phyloP scores from a whole-genome alignment of 139 green algal species.

The Chlamydomonas sp. region DNA sequence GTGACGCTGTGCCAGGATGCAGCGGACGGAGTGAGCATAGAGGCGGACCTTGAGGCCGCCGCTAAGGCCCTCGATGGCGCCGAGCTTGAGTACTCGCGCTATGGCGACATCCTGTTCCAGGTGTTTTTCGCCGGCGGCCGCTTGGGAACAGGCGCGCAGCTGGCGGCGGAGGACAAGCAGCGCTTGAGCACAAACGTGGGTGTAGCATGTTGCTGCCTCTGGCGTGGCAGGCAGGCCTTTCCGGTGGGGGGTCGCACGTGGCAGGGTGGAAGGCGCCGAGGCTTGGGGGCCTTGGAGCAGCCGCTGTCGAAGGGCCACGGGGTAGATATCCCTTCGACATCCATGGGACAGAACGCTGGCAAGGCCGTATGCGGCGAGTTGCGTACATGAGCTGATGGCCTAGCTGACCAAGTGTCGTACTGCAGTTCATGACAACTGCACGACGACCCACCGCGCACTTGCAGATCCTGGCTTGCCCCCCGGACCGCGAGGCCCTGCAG shows the following conservation, averaged over 20 bases:
- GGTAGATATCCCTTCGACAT: too few relatives aligned
- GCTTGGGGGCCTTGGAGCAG: too few relatives aligned
- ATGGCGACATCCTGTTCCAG: conserved; percentile 98
- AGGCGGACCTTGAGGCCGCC: conserved; percentile 79
- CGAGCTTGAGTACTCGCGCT: conserved; percentile 93
- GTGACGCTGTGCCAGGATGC: conserved; percentile 85
- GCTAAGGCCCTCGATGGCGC: conserved; percentile 85
- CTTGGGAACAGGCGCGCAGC: conserved; percentile 75
- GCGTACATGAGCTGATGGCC: too few relatives aligned
- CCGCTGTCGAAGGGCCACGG: too few relatives aligned
- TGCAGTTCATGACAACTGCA: neutral
- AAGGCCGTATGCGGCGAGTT: too few relatives aligned
- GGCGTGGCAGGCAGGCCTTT: too few relatives aligned
- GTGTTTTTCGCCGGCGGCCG: conserved; percentile 90
- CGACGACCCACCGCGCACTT: neutral
- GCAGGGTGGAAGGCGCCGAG: too few relatives aligned
- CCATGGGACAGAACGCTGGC: too few relatives aligned
- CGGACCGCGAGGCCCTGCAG: conserved; percentile 72
- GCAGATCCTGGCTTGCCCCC: conserved; percentile 75
- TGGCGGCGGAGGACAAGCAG: conserved; percentile 73
- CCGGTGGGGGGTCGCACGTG: too few relatives aligned
- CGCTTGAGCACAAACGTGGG: conserved; percentile 74
- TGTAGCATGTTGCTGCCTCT: too few relatives aligned
- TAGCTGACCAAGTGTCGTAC: neutral
- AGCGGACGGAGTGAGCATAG: conserved; percentile 64